phyloP scores from a whole-genome alignment of 805 yeast species.

The Yamadazyma takamatsuzukensis region DNA sequence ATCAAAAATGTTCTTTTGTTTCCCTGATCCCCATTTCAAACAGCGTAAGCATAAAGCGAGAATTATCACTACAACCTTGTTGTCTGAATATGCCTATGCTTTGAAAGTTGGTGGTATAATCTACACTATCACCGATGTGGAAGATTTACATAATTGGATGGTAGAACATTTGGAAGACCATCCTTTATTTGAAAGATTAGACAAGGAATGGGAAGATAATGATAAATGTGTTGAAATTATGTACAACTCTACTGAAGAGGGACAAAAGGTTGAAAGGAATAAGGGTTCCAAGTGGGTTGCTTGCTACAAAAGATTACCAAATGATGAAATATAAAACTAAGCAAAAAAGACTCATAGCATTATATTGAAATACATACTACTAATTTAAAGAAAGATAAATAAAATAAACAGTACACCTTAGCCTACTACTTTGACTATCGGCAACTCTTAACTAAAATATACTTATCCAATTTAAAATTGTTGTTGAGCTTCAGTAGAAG shows the following conservation, averaged over 20 bases:
- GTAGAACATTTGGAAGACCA: slow-evolving; percentile 85
- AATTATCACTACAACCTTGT: slow-evolving; percentile 83
- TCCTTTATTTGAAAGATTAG: slow-evolving; percentile 82
- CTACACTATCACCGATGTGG: slow-evolving; percentile 94
- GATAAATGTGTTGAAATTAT: slow-evolving; percentile 84
- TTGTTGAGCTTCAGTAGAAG: slow-evolving; percentile 9
- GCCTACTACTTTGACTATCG: no score
- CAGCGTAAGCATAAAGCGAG: slow-evolving; percentile 97
- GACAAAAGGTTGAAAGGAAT: slow-evolving; percentile 91
- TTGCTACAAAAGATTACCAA: slow-evolving; percentile 73
- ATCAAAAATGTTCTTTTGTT: slow-evolving; percentile 92
- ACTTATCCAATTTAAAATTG: no score
- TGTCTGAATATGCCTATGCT: slow-evolving; percentile 90
- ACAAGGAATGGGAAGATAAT: slow-evolving; percentile 70
- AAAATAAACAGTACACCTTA: no score
- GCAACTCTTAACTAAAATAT: no score
- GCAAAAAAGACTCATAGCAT: no score
- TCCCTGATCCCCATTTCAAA: slow-evolving; percentile 99
- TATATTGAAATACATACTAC: no score
- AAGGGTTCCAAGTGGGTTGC: slow-evolving; percentile 85
- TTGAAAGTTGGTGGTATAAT: slow-evolving; percentile 81
- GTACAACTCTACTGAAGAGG: slow-evolving; percentile 95
- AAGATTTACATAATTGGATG: slow-evolving; percentile 96
- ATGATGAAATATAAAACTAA: slow-evolving; percentile 36
- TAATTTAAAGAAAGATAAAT: no score